Base-by-base conservation (phyloP, 805 yeast species). In the Starmerella riodocensis region DNA sequence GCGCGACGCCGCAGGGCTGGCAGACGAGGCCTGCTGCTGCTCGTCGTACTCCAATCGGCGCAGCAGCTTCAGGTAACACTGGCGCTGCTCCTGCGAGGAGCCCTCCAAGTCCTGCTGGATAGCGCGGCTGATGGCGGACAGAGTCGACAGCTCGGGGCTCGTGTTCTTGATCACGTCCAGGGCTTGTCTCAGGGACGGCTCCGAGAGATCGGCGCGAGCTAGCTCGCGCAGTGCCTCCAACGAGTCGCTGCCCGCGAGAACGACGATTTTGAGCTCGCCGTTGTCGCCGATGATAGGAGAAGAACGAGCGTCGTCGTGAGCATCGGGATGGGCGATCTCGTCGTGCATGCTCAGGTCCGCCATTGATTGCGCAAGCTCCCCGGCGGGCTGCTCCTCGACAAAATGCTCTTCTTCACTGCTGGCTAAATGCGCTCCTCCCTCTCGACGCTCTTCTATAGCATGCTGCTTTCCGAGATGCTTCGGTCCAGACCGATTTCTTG, bases 311-410 rank as follows among this genome's bases (percentile, higher is more conserved):
- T 12, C 9, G 31, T n/a, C 22, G 19, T 20, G 12, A 7, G 20
- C 4, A 5, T 8, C 34, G 21, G 34, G 7, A 20, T 6, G 13
- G 13, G 27, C 16, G 18, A 18, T 7, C 38, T 19, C 21, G 12
- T 29, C 38, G 25, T 34, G 19, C 21, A 37, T 19, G 24, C 45
- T 41, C 12, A 33, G 19, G 25, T 37, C 39, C 12, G 38, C 41
- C 16, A 37, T 8, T 12, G 42, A 39, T 13, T 34, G 35, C 8
- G 34, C 5, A 6, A 17, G 17, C 4, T n/a, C n/a, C n/a, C n/a
- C n/a, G n/a, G n/a, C n/a, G n/a, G n/a, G n/a, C n/a, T n/a, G n/a
- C n/a, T 28, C n/a, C 14, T 14, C 28, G 17, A 20, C 27, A n/a
- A 13, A 17, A 19, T n/a, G n/a, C n/a, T n/a, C n/a, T n/a, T n/a